Conservation (phyloP, 192 early-diverging fungal genomes). For the Coemansia sp. region DNA sequence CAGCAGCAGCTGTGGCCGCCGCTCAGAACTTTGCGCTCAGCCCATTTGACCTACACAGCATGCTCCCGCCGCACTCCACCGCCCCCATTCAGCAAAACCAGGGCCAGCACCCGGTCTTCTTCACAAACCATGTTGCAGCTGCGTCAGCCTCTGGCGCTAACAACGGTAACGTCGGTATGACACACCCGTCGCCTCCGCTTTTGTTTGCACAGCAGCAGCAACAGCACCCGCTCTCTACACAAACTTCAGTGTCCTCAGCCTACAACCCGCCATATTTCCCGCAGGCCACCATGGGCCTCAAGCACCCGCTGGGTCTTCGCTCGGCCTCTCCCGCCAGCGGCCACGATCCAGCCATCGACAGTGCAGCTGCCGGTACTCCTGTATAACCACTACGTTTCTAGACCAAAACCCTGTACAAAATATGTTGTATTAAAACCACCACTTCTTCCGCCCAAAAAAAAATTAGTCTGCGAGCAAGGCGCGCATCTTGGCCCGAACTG, state of each 20-base stretch:
- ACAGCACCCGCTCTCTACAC: neutral
- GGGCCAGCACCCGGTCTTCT: neutral
- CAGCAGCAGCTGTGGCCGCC: neutral
- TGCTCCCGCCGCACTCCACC: conserved; percentile 9
- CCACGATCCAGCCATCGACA: neutral
- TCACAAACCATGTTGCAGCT: neutral
- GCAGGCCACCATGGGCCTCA: neutral
- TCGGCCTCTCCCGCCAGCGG: conserved; percentile 1
- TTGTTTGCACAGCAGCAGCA: neutral
- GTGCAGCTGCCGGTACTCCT: conserved; percentile 5
- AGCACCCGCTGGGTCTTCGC: neutral
- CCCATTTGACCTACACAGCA: conserved; percentile 11
- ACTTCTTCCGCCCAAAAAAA: neutral
- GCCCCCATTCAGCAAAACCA: conserved; percentile 3
- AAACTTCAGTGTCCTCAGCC: neutral
- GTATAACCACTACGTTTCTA: conserved; percentile 7
- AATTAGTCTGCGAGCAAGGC: neutral
- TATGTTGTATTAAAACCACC: neutral
- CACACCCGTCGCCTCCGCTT: neutral
- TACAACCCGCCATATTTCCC: conserved; percentile 1
- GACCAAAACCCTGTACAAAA: too few relatives aligned
- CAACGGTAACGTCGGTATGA: neutral
- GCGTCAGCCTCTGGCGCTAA: neutral
- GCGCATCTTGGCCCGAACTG: conserved; percentile 7
- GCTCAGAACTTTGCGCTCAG: neutral